Base-by-base conservation (phyloP, 2,329 filamentous ascomycete genomes). In the Orbilia javanica region DNA sequence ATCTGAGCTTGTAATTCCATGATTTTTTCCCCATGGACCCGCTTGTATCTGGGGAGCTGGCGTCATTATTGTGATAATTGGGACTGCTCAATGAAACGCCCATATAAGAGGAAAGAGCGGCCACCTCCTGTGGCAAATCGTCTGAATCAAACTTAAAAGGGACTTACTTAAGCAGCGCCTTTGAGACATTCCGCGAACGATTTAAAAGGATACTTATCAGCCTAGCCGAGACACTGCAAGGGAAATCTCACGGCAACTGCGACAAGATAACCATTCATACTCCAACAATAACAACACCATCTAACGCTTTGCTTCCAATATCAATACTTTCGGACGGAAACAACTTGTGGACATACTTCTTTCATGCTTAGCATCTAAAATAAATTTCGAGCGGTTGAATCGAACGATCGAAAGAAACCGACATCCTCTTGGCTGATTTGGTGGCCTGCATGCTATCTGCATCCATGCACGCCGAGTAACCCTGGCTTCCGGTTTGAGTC, bases 221-320 rank as follows among this genome's bases (percentile, higher is more conserved):
- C n/a, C n/a, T n/a, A 60, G 20, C 55, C 31, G 55, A 39, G 55
- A 31, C 20, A 60, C 15, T 53, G 27, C 50, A 53, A 34, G 50
- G 27, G 27, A 18, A 50, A n/a, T n/a, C n/a, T n/a, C n/a, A n/a
- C n/a, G 22, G 13, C 15, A 20, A 6, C 42, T 6, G 34, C 55
- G 55, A 60, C 31, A 36, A 60, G 7, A 42, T 27, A 20, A 4
- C 18, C 20, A 27, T 44, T 20, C 31, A 7, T n/a, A 39, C 3
- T 60, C 10, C 55, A 60, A 60, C 55, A 60, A 39, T 0, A 27
- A 39, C 55, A 60, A 60, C 55, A 60, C 50, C 25, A 31, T 3
- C 11, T 31, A 13, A 8, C 2, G 8, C 2, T 3, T 31, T 1
- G 15, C 27, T 29, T 27, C n/a, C 36, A 13, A 39, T 39, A 5